These are phyloP conservation scores for Jasminum sambac DNA, from an alignment of 257 asterid species.

Conservation along the genomic window DNA sequence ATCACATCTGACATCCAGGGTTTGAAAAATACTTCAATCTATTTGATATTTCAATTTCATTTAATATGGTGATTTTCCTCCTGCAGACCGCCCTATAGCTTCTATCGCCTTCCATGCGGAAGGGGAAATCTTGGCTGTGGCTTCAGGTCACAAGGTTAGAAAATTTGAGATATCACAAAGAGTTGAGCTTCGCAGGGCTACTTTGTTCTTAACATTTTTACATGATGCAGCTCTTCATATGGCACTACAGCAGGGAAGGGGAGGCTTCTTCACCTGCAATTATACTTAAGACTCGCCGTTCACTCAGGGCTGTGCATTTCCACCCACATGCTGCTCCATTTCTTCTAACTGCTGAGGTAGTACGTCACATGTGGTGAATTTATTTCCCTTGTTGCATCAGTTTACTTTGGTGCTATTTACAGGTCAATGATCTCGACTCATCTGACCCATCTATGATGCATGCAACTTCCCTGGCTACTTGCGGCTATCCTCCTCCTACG, in stretches of 20 bases:
- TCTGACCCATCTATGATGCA: constrained; percentile 89
- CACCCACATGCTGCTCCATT: constrained; percentile 96
- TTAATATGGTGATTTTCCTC: constrained; percentile 20
- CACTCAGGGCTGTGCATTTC: constrained; percentile 97
- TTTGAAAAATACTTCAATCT: not conserved
- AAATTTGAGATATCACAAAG: constrained; percentile 26
- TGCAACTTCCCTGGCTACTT: constrained; percentile 88
- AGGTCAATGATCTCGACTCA: constrained; percentile 87
- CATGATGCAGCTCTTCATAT: constrained; percentile 73
- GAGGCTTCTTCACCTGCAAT: constrained; percentile 83
- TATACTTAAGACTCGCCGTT: constrained; percentile 87
- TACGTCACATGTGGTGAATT: constrained; percentile 28
- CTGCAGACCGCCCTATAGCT: constrained; percentile 94
- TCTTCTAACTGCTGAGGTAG: constrained; percentile 98
- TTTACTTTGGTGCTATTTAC: constrained; percentile 31
- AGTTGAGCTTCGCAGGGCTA: constrained; percentile 22
- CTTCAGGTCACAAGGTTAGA: constrained; percentile 97
- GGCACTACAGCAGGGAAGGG: constrained; percentile 85
- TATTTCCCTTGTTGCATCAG: constrained; percentile 5
- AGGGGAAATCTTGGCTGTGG: constrained; percentile 95
- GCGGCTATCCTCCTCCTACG: constrained; percentile 89
- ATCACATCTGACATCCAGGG: constrained; percentile 30
- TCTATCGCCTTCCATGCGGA: constrained; percentile 97
- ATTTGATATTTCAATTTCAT: constrained; percentile 13
- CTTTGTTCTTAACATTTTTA: constrained; percentile 32